Conservation (phyloP, 148 eudicot species). For the Arctostaphylos glauca region DNA sequence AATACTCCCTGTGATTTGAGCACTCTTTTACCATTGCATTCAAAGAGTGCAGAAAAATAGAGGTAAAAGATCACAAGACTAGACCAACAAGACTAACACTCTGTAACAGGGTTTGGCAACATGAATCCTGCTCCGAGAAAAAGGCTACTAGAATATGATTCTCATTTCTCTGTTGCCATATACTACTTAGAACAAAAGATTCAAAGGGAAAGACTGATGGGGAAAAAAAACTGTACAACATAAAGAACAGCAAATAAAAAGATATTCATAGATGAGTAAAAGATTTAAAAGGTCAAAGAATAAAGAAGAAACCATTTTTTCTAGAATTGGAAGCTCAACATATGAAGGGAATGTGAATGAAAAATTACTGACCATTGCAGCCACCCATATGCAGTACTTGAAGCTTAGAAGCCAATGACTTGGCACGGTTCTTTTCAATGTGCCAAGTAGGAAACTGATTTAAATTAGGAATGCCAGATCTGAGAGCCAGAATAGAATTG, state of each 20-base stretch:
- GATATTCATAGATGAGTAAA: neutral
- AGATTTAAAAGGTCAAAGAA: neutral
- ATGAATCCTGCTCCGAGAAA: neutral
- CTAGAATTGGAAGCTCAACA: neutral
- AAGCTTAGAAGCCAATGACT: slow-evolving; percentile 33
- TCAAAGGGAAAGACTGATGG: neutral
- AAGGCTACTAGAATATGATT: neutral
- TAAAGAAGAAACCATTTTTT: slow-evolving; percentile 5
- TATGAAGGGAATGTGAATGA: slow-evolving; percentile 3
- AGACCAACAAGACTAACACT: neutral
- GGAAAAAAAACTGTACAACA: neutral
- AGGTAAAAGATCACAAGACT: neutral
- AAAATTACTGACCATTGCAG: slow-evolving; percentile 53
- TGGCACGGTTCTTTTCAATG: slow-evolving; percentile 24
- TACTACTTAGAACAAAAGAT: neutral
- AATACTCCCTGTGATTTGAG: too few species aligned
- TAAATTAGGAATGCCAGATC: slow-evolving; percentile 34
- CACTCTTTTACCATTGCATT: too few species aligned
- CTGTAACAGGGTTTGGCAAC: neutral
- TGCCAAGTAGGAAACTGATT: slow-evolving; percentile 18
- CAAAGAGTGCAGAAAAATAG: neutral
- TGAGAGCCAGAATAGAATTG: slow-evolving; percentile 55
- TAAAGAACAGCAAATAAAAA: neutral
- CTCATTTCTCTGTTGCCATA: neutral
- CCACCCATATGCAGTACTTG: slow-evolving; percentile 74